Evolutionary conservation across 1,284 basidiomycete species (phyloP).

Genomic region (Trichosporon sp.): DNA sequence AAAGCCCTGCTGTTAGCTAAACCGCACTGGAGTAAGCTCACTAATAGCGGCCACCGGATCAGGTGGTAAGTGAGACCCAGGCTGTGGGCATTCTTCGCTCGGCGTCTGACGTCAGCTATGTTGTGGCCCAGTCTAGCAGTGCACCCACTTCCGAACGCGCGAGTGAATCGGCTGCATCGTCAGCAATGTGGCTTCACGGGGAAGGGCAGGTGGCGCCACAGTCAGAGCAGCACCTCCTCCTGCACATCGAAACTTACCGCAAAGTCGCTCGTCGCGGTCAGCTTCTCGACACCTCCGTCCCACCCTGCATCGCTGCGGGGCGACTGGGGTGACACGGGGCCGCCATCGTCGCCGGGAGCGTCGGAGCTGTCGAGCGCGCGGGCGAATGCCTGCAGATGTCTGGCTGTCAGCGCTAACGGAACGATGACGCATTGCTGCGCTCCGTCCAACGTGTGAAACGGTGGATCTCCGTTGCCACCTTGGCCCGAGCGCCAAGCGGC

Average conservation of each 20-base stretch:
- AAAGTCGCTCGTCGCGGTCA: constrained; percentile 85
- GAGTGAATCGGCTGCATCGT: constrained; percentile 65
- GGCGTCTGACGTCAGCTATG: constrained; percentile 11
- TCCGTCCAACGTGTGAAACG: neutral
- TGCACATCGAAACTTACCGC: constrained; percentile 53
- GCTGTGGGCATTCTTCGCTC: constrained; percentile 50
- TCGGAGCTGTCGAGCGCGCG: constrained; percentile 44
- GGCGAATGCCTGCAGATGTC: constrained; percentile 46
- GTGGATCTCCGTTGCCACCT: neutral
- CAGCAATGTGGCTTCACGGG: neutral
- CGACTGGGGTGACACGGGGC: constrained; percentile 11
- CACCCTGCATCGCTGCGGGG: constrained; percentile 13
- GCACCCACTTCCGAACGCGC: constrained; percentile 54
- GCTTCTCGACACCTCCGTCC: constrained; percentile 57
- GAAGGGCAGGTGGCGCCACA: neutral
- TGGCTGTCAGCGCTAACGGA: constrained; percentile 12
- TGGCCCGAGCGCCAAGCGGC: neutral
- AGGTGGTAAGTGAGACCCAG: constrained; percentile 77
- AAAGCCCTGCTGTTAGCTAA: constrained; percentile 55
- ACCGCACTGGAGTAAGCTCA: constrained; percentile 47
- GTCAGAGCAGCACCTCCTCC: neutral
- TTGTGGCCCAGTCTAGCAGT: neutral
- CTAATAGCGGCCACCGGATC: constrained; percentile 82
- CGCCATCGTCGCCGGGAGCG: constrained; percentile 29
- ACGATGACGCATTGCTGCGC: neutral